A percentile compares a stretch with the other conserved stretches of the same genome.
These are phyloP conservation scores for Fusarium sp. DNA, from an alignment of 2,329 filamentous ascomycete genomes.

Conservation along the genomic window DNA sequence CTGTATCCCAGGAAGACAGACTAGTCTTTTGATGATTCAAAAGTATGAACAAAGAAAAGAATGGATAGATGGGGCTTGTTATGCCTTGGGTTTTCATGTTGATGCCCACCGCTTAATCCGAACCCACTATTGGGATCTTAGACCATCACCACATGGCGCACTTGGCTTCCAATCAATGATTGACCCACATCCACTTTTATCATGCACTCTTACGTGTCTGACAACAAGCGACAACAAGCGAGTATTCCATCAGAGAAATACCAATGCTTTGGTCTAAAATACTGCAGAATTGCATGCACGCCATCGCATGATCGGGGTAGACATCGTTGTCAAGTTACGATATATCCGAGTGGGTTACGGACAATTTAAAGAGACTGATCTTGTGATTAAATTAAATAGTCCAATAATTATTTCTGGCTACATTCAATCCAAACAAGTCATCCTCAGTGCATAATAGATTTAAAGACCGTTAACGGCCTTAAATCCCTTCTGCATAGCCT, in stretches of 20 bases:
- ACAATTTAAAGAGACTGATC: not conserved
- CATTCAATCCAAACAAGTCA: not conserved
- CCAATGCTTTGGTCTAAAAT: not conserved
- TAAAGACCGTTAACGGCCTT: conserved; percentile 2
- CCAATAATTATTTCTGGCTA: not conserved
- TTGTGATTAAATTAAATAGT: not conserved
- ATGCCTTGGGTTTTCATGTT: not conserved
- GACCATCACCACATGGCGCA: conserved; percentile 6
- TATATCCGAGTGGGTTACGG: not conserved
- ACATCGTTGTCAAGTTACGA: not conserved
- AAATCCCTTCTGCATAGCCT: conserved; percentile 53
- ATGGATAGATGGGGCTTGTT: not conserved
- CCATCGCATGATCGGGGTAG: not conserved
- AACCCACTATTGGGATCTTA: conserved; percentile 7
- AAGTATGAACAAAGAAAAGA: not conserved
- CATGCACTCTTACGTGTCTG: conserved; percentile 28
- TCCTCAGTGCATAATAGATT: not conserved
- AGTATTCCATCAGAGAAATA: not conserved
- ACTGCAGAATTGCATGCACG: not conserved
- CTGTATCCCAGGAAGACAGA: not conserved
- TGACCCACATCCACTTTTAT: conserved; percentile 7
- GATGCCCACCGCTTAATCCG: conserved; percentile 5
- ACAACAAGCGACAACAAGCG: conserved; percentile 1
- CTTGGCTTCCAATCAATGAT: conserved; percentile 23
- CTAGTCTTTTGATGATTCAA: not conserved